Percentiles rank a stretch among this genome's conserved stretches.
phyloP scores from a whole-genome alignment of 768 basidiomycete species.

The Crepidotus variabilis region DNA sequence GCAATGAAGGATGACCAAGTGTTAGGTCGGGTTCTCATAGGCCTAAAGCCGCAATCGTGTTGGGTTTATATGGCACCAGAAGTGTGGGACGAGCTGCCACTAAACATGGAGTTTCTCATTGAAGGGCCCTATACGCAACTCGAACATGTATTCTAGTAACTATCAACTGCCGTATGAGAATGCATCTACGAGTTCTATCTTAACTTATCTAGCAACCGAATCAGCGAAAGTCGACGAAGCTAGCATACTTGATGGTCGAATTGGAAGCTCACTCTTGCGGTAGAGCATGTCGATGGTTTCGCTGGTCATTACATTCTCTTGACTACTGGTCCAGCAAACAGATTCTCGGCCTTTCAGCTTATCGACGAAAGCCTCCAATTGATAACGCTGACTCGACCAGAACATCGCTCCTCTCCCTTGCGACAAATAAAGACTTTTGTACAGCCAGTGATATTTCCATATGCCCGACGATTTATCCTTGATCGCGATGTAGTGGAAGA shows the following conservation, averaged over 20 bases:
- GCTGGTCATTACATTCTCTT: conserved; percentile 56
- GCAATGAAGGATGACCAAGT: background rate
- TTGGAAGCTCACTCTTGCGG: conserved; percentile 26
- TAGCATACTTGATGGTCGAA: conserved; percentile 10
- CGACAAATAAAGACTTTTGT: conserved; percentile 38
- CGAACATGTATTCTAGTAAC: background rate
- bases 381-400: conserved; percentile 57
- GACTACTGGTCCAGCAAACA: conserved; percentile 48
- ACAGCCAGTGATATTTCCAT: conserved; percentile 37
- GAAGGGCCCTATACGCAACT: background rate
- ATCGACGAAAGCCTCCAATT: conserved; percentile 65
- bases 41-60: background rate
- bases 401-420: conserved; percentile 45
- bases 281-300: conserved; percentile 58
- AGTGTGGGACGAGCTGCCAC: background rate
- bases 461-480: conserved; percentile 26
- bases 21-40: background rate
- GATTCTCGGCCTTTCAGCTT: conserved; percentile 48
- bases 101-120: background rate
- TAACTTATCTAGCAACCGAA: no score
- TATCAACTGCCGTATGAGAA: no score
- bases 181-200: no score
- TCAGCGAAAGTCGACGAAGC: background rate
- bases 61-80: background rate
- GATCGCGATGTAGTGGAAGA: conserved; percentile 48